Evolutionary conservation across 345 rosid species (phyloP).

Genomic region (Conringia planisiliqua): DNA sequence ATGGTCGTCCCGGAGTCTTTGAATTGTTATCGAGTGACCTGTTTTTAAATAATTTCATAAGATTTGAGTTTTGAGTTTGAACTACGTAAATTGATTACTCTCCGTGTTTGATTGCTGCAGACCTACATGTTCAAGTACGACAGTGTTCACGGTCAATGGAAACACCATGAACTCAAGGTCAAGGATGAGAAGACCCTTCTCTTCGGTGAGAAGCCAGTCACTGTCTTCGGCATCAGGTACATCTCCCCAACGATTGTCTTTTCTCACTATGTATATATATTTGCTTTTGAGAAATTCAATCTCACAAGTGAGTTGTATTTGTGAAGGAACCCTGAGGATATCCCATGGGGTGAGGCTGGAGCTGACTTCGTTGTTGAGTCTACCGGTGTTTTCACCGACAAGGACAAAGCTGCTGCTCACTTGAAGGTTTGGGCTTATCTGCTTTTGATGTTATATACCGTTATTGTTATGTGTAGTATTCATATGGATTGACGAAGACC

Average conservation of each 20-base stretch:
- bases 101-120: constrained; percentile 39
- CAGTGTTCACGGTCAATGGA: constrained; percentile 95
- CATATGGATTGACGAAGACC: too few species aligned
- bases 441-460: not conserved
- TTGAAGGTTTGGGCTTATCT: constrained; percentile 56
- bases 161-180: constrained; percentile 71
- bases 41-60: not conserved
- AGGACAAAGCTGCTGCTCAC: constrained; percentile 94
- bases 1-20: not conserved
- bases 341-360: constrained; percentile 77
- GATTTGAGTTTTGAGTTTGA: not conserved
- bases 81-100: not conserved
- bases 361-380: constrained; percentile 85
- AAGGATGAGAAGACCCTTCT: constrained; percentile 87
- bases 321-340: constrained; percentile 96
- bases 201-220: constrained; percentile 70
- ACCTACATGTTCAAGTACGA: constrained; percentile 94
- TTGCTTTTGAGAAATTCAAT: too few species aligned
- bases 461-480: not conserved
- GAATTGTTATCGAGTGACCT: not conserved
- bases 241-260: too few species aligned
- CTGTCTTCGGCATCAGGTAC: constrained; percentile 75
- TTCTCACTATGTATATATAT: too few species aligned
- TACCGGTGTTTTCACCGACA: constrained; percentile 93
- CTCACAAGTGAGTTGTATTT: too few species aligned